Evolutionary conservation across 805 yeast species (phyloP).

Genomic region (Saccharomyces paradoxus): DNA sequence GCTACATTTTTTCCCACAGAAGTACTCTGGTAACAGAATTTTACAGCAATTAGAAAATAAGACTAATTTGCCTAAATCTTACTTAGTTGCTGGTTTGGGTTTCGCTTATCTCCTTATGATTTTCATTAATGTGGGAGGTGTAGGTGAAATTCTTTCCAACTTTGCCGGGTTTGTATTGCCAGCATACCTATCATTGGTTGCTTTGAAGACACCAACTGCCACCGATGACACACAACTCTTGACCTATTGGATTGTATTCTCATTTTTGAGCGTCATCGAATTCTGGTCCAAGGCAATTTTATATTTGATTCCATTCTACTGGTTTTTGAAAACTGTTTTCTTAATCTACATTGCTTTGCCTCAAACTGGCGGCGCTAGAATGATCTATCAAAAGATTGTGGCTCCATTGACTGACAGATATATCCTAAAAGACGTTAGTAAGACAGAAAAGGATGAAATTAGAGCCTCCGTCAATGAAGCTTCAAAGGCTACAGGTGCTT

Average conservation of each 20-base stretch:
- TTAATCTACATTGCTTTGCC: constrained; percentile 87
- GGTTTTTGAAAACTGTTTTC: constrained; percentile 82
- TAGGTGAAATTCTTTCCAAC: constrained; percentile 90
- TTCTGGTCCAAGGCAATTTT: constrained; percentile 91
- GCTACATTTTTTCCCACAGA: constrained; percentile 7
- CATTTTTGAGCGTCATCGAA: constrained; percentile 82
- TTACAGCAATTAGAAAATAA: constrained; percentile 37
- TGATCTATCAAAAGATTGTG: constrained; percentile 57
- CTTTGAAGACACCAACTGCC: constrained; percentile 61
- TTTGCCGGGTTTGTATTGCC: constrained; percentile 87
- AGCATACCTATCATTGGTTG: constrained; percentile 77
- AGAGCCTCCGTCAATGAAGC: constrained; percentile 27
- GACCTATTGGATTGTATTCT: constrained; percentile 98
- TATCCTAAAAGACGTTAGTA: constrained; percentile 10
- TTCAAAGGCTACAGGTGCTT: constrained; percentile 20
- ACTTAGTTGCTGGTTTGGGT: constrained; percentile 61
- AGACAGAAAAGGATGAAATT: constrained; percentile 19
- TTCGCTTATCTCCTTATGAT: constrained; percentile 66
- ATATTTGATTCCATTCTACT: constrained; percentile 95
- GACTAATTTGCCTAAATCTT: constrained; percentile 69
- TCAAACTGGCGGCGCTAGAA: constrained; percentile 73
- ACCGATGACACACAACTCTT: constrained; percentile 81
- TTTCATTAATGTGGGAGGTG: constrained; percentile 85
- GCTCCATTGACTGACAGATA: constrained; percentile 51
- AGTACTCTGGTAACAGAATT: constrained; percentile 26